Percentiles rank a stretch among this genome's conserved stretches.
Conservation (phyloP, 2,329 filamentous ascomycete species). For the Plectosphaerella sp. region DNA sequence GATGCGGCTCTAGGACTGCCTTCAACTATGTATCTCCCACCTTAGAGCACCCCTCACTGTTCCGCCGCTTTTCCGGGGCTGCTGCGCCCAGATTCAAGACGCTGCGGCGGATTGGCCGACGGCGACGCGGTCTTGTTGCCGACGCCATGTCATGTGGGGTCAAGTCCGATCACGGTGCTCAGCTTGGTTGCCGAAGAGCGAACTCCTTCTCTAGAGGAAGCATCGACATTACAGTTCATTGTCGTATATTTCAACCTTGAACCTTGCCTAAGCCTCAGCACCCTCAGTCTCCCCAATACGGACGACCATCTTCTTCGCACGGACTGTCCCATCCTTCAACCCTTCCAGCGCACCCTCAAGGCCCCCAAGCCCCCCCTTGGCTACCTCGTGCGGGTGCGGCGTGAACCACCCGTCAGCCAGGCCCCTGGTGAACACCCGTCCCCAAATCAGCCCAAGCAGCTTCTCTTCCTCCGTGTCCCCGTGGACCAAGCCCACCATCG, state of each 20-base stretch:
- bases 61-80: neutral
- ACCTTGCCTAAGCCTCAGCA: neutral
- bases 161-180: neutral
- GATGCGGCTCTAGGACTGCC: no score
- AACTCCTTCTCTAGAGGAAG: no score
- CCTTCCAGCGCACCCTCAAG: conserved; percentile 9
- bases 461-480: conserved; percentile 8
- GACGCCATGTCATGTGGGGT: neutral
- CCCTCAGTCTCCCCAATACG: conserved; percentile 7
- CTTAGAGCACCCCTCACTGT: no score
- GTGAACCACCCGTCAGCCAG: conserved; percentile 12
- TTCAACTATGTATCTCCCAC: no score
- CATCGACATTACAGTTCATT: no score
- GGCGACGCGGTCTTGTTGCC: neutral
- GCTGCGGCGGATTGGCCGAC: neutral
- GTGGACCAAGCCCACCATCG: conserved; percentile 8
- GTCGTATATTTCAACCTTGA: no score
- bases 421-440: conserved; percentile 8
- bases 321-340: conserved; percentile 9
- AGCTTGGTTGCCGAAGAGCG: neutral
- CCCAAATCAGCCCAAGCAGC: conserved; percentile 10
- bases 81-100: neutral
- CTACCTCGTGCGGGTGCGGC: conserved; percentile 12
- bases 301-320: conserved; percentile 14
- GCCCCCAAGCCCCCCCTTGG: conserved; percentile 7